A percentile compares a stretch with the other conserved stretches of the same genome.
Evolutionary conservation across 1,139 yeast genomes (phyloP).

Genomic region (Ogataea hybrid): DNA sequence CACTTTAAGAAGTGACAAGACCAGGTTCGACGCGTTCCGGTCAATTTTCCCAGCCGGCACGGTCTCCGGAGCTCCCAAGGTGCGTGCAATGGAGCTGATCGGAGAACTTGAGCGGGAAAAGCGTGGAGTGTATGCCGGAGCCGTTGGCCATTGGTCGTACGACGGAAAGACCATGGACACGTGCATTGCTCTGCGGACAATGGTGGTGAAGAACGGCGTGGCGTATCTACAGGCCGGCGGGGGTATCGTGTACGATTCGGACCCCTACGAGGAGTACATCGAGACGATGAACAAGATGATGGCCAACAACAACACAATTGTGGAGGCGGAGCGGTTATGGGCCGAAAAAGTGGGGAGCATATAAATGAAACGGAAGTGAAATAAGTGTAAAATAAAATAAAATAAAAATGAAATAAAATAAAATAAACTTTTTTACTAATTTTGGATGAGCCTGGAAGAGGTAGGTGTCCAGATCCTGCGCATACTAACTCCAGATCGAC

Average conservation of each 20-base stretch:
- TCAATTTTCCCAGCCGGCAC: slow-evolving; percentile 99
- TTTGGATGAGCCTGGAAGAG: slow-evolving; percentile 2
- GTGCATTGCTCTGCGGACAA: slow-evolving; percentile 94
- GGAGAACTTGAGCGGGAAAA: slow-evolving; percentile 87
- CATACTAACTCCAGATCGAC: slow-evolving; percentile 6
- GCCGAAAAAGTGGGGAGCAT: slow-evolving; percentile 1
- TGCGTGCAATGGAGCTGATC: slow-evolving; percentile 92
- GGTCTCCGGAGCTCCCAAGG: slow-evolving; percentile 97
- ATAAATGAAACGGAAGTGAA: neutral
- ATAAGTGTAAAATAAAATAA: neutral
- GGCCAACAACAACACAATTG: slow-evolving; percentile 86
- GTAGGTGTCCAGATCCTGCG: neutral
- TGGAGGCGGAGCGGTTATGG: slow-evolving; percentile 88
- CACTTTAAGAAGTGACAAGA: slow-evolving; percentile 74
- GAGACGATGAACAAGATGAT: slow-evolving; percentile 98
- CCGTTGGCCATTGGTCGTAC: slow-evolving; percentile 98
- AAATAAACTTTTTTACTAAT: neutral
- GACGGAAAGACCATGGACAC: slow-evolving; percentile 94
- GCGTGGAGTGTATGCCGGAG: slow-evolving; percentile 97
- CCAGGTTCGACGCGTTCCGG: slow-evolving; percentile 94
- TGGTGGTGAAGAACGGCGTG: slow-evolving; percentile 87
- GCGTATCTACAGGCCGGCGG: slow-evolving; percentile 99
- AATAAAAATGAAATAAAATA: neutral
- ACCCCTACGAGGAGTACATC: slow-evolving; percentile 89
- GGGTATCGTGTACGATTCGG: slow-evolving; percentile 94